Percentiles rank a stretch among this genome's conserved stretches.
These are phyloP conservation scores for Centella asiatica DNA, from an alignment of 129 eudicot genomes.

Conservation along the genomic window DNA sequence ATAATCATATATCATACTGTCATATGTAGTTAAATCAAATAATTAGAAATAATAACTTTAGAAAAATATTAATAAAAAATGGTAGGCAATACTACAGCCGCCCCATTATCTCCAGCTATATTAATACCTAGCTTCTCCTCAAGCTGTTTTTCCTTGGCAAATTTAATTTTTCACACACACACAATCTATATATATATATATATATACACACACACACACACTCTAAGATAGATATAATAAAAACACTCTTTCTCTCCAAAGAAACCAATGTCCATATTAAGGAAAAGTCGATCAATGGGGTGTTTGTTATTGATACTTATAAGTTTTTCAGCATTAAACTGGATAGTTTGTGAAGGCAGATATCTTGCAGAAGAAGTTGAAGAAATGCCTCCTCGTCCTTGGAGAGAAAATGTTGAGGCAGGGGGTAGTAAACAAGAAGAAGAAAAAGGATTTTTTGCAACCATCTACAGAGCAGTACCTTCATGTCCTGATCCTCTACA, in stretches of 20 bases:
- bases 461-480: conserved; percentile 18
- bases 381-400: conserved; percentile 2
- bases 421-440: too few relatives aligned
- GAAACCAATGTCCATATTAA: conserved; percentile 1
- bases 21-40: background rate
- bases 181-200: background rate
- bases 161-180: background rate
- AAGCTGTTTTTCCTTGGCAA: too few relatives aligned
- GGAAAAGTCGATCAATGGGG: conserved; percentile 7
- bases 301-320: conserved; percentile 3
- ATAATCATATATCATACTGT: too few relatives aligned
- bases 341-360: conserved; percentile 13
- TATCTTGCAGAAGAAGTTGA: background rate
- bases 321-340: conserved; percentile 6
- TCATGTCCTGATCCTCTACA: conserved; percentile 31
- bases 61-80: background rate
- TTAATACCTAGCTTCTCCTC: background rate
- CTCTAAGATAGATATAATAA: background rate
- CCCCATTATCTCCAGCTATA: background rate
- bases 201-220: background rate
- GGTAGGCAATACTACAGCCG: background rate
- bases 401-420: background rate
- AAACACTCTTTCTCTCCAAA: background rate
- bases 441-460: conserved; percentile 12
- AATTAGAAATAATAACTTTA: background rate